Evolutionary conservation across 2,329 filamentous ascomycete species (phyloP), one percentile per base, ranked within the genome.

Genomic region (Akanthomyces dipterigenus): DNA sequence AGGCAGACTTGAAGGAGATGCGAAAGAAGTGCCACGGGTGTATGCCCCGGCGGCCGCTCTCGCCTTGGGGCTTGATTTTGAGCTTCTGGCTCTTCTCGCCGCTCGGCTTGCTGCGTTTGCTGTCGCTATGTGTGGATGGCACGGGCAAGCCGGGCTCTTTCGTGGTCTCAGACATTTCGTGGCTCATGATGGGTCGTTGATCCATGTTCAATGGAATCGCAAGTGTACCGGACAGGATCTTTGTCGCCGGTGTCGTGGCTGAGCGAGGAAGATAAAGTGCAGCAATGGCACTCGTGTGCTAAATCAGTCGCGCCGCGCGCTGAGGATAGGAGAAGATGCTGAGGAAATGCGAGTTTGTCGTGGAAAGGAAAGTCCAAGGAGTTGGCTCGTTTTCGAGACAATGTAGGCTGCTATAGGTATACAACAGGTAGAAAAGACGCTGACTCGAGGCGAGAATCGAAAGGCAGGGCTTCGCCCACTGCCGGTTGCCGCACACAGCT

Each of bases 21-120:
- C 66, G 67, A 24, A 77, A 60, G 64, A 81, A 80, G 54, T 77
- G 74, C 63, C 71, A 65, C 2, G 77, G 77, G 54, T 79, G 72
- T 60, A 82, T 73, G 46, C 78, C 77, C 6, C 67, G 70, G 31
- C 79, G 74, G 14, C 78, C 78, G 66, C 76, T 78, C 66, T 82
- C 78, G 58, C 79, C 80, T 22, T 64, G 64, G 5, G 67, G 65
- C 45, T 69, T 69, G 60, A 72, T 64, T 28, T 61, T 45, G 48
- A 61, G 31, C 22, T 14, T 54, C 24, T 9, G 46, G 14, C 46
- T 56, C 46, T 62, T 63, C 53, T 65, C 60, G n/a, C 62, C 38
- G 51, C 46, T 63, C 28, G 63, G 59, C 20, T 55, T 60, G 51
- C 55, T 63, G 16, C 63, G 64, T 58, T 67, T 70, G 61, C 55